These are phyloP conservation scores for Trichoderma atrobrunneum DNA, from an alignment of 2,329 filamentous ascomycete species.

Conservation along the genomic window DNA sequence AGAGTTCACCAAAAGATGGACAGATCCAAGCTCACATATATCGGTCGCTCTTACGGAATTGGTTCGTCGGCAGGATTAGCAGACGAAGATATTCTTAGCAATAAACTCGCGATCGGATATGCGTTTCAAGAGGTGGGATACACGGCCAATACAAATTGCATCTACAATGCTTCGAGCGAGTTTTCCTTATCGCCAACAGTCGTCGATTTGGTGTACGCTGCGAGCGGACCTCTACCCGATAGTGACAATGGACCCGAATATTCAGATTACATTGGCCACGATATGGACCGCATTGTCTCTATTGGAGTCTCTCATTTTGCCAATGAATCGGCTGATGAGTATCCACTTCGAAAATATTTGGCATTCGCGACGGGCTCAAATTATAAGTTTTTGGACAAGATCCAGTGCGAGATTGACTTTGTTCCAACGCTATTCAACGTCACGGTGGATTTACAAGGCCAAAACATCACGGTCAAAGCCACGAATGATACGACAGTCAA, in stretches of 20 bases:
- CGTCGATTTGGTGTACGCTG: not conserved
- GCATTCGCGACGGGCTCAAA: not conserved
- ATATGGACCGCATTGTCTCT: not conserved
- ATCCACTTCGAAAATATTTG: not conserved
- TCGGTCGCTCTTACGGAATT: no score
- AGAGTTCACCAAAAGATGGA: no score
- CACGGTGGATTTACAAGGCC: not conserved
- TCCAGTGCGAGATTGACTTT: not conserved
- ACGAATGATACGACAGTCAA: not conserved
- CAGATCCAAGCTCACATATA: no score
- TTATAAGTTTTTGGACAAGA: not conserved
- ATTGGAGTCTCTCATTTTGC: not conserved
- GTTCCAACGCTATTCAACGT: not conserved
- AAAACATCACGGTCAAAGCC: not conserved
- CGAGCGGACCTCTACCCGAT: not conserved
- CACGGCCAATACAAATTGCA: no score
- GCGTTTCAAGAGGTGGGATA: no score
- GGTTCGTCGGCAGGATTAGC: no score
- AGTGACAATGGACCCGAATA: not conserved
- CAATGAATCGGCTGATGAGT: not conserved
- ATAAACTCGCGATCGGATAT: no score
- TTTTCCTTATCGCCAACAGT: no score
- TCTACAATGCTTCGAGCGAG: no score
- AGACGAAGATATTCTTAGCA: no score
- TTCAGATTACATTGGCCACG: not conserved